Conservation (phyloP, 1,284 basidiomycete genomes). For the Volvariella surrecta region DNA sequence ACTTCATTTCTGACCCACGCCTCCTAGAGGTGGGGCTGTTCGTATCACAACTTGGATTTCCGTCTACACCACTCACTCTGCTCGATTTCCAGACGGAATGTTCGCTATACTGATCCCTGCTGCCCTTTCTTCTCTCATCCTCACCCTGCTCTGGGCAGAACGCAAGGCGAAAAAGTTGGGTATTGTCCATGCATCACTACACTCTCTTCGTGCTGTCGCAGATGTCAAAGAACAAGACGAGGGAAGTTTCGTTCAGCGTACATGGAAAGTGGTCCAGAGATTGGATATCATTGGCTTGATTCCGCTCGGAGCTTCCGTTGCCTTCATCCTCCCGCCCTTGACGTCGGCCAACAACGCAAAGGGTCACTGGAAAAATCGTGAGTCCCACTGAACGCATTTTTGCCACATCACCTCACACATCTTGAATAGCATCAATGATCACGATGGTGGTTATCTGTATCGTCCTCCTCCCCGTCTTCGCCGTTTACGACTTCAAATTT, state of each 20-base stretch:
- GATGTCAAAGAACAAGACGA: conserved; percentile 13
- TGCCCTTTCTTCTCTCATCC: conserved; percentile 48
- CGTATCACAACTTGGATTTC: conserved; percentile 10
- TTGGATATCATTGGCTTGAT: conserved; percentile 64
- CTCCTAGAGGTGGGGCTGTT: conserved; percentile 75
- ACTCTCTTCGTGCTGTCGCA: neutral
- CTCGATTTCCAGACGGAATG: conserved; percentile 46
- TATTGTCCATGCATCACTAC: conserved; percentile 19
- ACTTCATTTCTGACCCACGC: conserved; percentile 45
- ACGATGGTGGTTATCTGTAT: conserved; percentile 45
- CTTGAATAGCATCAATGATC: conserved; percentile 45
- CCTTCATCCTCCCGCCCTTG: conserved; percentile 61
- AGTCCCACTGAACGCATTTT: conserved; percentile 22
- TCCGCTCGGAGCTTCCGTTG: conserved; percentile 52
- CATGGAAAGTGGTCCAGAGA: conserved; percentile 16
- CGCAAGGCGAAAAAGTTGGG: conserved; percentile 47
- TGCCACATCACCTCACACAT: conserved; percentile 35
- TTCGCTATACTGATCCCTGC: conserved; percentile 54
- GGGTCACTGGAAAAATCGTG: conserved; percentile 37
- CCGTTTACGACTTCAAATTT: conserved; percentile 39
- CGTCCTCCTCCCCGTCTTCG: conserved; percentile 34
- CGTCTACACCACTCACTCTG: neutral
- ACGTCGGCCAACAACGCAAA: conserved; percentile 41
- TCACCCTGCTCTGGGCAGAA: conserved; percentile 68
- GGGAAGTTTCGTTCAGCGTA: conserved; percentile 19